Base-by-base conservation (phyloP, 2,329 filamentous ascomycete genomes). In the Colletotrichum australisinense region DNA sequence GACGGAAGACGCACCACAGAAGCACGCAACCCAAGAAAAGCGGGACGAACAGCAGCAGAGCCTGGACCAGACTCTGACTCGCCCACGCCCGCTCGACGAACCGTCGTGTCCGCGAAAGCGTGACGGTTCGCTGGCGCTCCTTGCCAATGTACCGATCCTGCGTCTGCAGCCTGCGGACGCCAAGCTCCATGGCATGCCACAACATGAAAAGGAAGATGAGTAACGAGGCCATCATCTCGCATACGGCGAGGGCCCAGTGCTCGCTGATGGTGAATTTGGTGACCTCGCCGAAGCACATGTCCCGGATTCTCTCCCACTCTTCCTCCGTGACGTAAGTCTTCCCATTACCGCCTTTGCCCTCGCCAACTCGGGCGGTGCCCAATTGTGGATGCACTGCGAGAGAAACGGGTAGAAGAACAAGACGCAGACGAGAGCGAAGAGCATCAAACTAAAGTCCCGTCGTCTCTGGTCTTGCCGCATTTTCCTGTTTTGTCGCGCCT, bases 401-500 rank as follows among this genome's bases (percentile, higher is more conserved):
- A 80, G 26, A 22, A 80, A 80, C 0, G 76, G 76, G 28, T 78
- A 78, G 35, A 78, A 78, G 1, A 75, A 78, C 4, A 78, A 16
- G 2, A 73, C 65, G 7, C 74, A 22, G 4, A 60, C 32, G 9
- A 69, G 19, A 11, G 26, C 30, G 28, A 69, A 69, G 7, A 69
- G 67, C 1, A 38, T 32, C 7, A 64, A 19, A 6, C 67, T 49
- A 11, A 67, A 67, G 12, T 32, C 12, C 14, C 49, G 24, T 11
- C 46, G 22, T 30, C 7, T 67, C 24, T 19, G 12, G 12, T 16
- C 22, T 9, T 65, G 30, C 19, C 26, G 28, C 14, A 14, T 8
- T 19, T 57, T 56, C 32, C 52, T 65, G 2, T n/a, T 16, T 4
- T 26, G n/a, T 5, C 26, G 28, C 6, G 26, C n/a, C 32, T 57